Evolutionary conservation across 306 rosid species (phyloP), one percentile per base, ranked within the genome.

Genomic region (Cicer cuneatum): DNA sequence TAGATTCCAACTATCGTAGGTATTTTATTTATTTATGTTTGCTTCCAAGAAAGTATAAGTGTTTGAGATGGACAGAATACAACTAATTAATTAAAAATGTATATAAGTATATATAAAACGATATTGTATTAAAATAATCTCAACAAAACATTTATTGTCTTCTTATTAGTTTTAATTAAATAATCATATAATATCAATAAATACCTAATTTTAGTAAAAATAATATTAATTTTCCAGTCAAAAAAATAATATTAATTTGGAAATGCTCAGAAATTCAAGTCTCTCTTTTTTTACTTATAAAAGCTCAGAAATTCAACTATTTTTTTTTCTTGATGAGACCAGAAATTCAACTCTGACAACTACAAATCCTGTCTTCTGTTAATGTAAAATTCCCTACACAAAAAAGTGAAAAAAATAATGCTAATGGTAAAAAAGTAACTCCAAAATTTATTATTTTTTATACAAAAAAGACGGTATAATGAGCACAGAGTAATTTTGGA

Each of bases 371-470:
- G 35, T 29, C 35, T n/a, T n/a, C 35, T 29, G 35, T 29, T 29
- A 29, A 29, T 29, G 35, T 29, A 29, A 29, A 29, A 29, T 29
- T 21, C 35, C 5, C 5, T 29, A 3, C 35, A 29, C 5, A 29
- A 29, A 29, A 29, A 29, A 29, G 46, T 18, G 24, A 14, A 14
- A 53, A 53, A 54, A 19, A 18, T 18, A 19, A 18, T 18, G 61
- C 4, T 54, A 21, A 38, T 37, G 58, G 7, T 56, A 49, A 48
- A 75, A 64, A 18, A 13, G 66, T 66, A 74, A 12, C 15, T 40
- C 43, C 3, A 5, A 33, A 2, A 42, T 7, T 2, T 69, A 48
- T 47, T 51, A 7, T 5, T 10, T 57, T 19, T 48, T n/a, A 48
- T 1, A 48, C 1, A 47, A 10, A 21, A 58, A 59, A 33, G 62